Base-by-base conservation (phyloP, 169 alveolate genomes). In the Plasmodium knowlesi region DNA sequence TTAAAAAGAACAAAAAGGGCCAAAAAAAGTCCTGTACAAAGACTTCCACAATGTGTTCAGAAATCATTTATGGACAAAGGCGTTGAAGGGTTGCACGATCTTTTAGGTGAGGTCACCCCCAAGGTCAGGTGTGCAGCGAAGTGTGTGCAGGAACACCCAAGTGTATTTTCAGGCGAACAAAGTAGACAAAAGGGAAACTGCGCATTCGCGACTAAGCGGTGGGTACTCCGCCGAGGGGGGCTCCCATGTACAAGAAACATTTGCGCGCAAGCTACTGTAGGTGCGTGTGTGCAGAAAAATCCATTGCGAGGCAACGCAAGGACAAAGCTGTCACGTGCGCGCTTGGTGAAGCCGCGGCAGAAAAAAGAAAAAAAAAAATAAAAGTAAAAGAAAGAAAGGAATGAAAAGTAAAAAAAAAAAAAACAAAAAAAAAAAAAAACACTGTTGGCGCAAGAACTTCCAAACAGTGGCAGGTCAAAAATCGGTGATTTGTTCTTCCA, bases 1-100 rank as follows among this genome's bases (percentile, higher is more conserved):
- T 50, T 82, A 82, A 82, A 82, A 82, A 82, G 19, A 82, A 39
- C 39, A 82, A 57, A 53, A 82, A 82, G 39, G 81, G 81, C 32
- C 46, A 39, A 12, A 54, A 54, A 82, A 82, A 82, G 22, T 82
- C 90, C 79, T 53, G 28, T 41, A 82, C 28, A 82, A 82, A 82
- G 6, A 25, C 25, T 57, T 82, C 90, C 28, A 82, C 37, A 54
- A 82, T 82, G 72, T 82, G 9, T 19, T 46, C 37, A 54, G 16
- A 30, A 54, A 41, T 57, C 90, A 82, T 82, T 82, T 57, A 82
- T 57, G 54, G 32, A 39, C 34, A 12, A 28, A 43, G 70, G 22
- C 5, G 76, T 16, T 67, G 76, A 67, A 19, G 30, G 76, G 37
- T 19, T 67, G 30, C 76, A 67, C 37, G 76, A 67, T 5, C 37